phyloP scores from a whole-genome alignment of 78 protist genomes.

The Tieghemostelium lacteum region DNA sequence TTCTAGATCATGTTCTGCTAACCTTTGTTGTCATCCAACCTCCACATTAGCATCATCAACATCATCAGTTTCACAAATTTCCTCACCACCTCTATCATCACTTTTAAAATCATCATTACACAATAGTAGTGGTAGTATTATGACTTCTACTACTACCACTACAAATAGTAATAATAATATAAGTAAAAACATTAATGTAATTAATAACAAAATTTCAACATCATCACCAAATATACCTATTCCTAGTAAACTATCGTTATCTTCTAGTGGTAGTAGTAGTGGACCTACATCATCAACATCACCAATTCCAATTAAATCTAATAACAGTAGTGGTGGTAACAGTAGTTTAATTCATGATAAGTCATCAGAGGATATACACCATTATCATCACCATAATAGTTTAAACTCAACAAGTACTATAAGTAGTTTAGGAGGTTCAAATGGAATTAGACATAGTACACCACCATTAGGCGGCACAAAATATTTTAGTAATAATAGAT shows the following conservation, averaged over 20 bases:
- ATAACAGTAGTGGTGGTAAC: no score
- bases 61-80: background rate
- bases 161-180: background rate
- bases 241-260: background rate
- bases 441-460: no score
- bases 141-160: background rate
- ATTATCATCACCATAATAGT: no score
- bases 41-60: background rate
- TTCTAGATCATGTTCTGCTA: conserved; percentile 49
- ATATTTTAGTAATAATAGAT: no score
- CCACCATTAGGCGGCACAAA: no score
- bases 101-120: background rate
- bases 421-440: no score
- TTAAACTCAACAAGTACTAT: no score
- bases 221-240: background rate
- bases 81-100: background rate
- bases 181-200: background rate
- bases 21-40: background rate
- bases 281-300: background rate
- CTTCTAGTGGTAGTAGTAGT: background rate
- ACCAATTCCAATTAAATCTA: no score
- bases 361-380: no score
- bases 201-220: background rate
- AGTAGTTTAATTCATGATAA: no score
- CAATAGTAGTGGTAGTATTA: conserved; percentile 1